A percentile compares a stretch with the other conserved stretches of the same genome.
Conservation (phyloP, 2,329 filamentous ascomycete species). For the Monilinia polystroma region DNA sequence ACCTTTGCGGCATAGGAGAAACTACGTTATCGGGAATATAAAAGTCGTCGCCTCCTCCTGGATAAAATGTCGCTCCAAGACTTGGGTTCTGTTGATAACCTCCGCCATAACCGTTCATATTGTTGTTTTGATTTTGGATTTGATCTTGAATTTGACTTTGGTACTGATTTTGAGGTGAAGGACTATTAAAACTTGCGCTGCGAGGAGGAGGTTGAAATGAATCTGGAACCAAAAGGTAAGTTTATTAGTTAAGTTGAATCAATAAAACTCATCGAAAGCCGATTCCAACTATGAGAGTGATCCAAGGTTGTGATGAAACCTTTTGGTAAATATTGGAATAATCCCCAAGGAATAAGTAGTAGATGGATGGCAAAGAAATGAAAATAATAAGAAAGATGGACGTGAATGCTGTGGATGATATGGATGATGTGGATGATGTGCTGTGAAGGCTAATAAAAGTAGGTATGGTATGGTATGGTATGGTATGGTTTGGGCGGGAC, state of each 20-base stretch:
- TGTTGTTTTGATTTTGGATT: slow-evolving; percentile 10
- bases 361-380: not conserved
- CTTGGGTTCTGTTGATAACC: slow-evolving; percentile 33
- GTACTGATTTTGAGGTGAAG: not conserved
- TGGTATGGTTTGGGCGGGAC: no score
- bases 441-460: no score
- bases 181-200: slow-evolving; percentile 12
- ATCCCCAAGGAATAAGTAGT: not conserved
- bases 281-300: not conserved
- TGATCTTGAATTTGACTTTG: not conserved
- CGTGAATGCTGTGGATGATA: not conserved
- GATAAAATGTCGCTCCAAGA: slow-evolving; percentile 64
- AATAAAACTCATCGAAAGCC: not conserved
- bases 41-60: slow-evolving; percentile 66
- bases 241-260: slow-evolving; percentile 2
- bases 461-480: no score
- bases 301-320: not conserved
- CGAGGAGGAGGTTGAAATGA: slow-evolving; percentile 19
- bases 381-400: not conserved
- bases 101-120: slow-evolving; percentile 26
- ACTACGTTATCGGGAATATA: slow-evolving; percentile 59
- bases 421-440: no score
- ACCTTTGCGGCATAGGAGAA: slow-evolving; percentile 70
- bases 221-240: not conserved
- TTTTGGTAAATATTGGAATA: not conserved